Evolutionary conservation across 2,329 filamentous ascomycete species (phyloP).

Genomic region (Botryotinia globosa): DNA sequence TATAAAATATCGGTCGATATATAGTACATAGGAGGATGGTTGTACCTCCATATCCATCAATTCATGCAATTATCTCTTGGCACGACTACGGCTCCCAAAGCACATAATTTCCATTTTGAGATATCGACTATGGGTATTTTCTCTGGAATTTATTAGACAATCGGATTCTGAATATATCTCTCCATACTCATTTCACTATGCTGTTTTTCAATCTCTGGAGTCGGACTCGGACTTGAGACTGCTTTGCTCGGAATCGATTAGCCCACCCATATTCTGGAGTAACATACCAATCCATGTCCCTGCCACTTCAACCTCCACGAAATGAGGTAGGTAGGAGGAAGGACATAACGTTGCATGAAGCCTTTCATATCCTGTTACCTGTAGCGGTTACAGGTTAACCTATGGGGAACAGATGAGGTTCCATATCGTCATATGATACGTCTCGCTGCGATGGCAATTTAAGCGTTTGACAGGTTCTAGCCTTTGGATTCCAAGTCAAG

Average conservation of each 20-base stretch:
- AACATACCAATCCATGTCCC: neutral
- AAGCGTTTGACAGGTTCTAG: neutral
- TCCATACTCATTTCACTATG: slow-evolving; percentile 1
- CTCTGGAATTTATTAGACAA: neutral
- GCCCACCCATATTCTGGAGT: neutral
- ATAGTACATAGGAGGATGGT: neutral
- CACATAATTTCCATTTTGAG: neutral
- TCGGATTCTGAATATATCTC: neutral
- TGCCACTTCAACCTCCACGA: slow-evolving; percentile 2
- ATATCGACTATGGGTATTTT: neutral
- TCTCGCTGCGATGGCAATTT: neutral
- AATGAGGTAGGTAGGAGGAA: slow-evolving; percentile 9
- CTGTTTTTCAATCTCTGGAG: neutral
- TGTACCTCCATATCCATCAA: neutral
- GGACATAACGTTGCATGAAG: slow-evolving; percentile 5
- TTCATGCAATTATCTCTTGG: neutral
- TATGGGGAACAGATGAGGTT: neutral
- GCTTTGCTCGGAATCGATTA: neutral
- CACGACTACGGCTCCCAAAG: neutral
- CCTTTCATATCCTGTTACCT: slow-evolving; percentile 5
- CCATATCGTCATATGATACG: slow-evolving; percentile 9
- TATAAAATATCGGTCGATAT: neutral
- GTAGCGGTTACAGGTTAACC: neutral
- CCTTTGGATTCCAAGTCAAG: neutral
- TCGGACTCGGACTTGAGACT: slow-evolving; percentile 2